Evolutionary conservation across 805 yeast species (phyloP), one percentile per base, ranked within the genome.

Genomic region (Teunomyces kruisii): DNA sequence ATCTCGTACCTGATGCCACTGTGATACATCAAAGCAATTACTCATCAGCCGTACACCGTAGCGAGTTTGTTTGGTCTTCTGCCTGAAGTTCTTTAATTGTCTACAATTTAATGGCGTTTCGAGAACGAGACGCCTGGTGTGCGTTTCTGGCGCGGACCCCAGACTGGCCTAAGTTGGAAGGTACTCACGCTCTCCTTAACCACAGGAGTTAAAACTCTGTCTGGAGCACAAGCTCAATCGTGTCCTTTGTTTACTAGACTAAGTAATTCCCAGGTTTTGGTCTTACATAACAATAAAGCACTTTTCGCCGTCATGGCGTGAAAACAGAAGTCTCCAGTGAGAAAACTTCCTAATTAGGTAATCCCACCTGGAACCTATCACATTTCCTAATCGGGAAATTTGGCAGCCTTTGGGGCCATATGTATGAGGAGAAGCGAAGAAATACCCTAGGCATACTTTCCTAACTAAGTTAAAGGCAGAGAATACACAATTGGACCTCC

Each of bases 371-470:
- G 51, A 39, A 41, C 44, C 50, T 43, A 56, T 58, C 40, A 51
- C 56, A 49, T 48, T 54, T 40, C 62, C 59, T 32, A 48, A 50
- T 39, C 31, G 40, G 60, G 62, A 47, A 58, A 54, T 56, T 54
- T 12, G 12, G 33, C 29, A 46, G 36, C 14, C n/a, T 39, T 39
- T 38, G 29, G 38, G 12, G 44, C 28, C 6, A 22, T 17, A 24
- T 33, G 39, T 28, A 19, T 32, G 44, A 19, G 38, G 27, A 35
- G 33, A 28, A 36, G 27, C 39, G 33, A 44, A 40, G 44, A 41
- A 24, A 39, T 29, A 36, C 33, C 19, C 19, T 15, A n/a, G 22
- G 14, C 22, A 28, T 17, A 48, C 40, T 27, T 43, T 43, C 43
- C 46, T 46, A 42, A 38, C 27, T 14, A 6, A 28, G 46, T 38